Percentiles rank a stretch among this genome's conserved stretches.
Conservation (phyloP, 129 eudicot genomes). For the Artemisia annua region DNA sequence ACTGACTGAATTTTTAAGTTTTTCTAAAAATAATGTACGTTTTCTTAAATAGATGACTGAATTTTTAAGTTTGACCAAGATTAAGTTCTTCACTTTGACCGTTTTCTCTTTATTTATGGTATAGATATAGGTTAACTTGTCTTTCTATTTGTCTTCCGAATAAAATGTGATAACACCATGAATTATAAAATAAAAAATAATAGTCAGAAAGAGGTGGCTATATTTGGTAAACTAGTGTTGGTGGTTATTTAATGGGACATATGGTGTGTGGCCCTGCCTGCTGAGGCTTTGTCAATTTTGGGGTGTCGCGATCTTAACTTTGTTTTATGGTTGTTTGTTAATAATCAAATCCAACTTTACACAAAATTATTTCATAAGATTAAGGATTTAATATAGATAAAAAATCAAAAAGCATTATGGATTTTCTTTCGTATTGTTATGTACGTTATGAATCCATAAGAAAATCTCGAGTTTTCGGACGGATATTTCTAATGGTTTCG, state of each 20-base stretch:
- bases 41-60: too few relatives aligned
- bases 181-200: neutral
- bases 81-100: too few relatives aligned
- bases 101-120: too few relatives aligned
- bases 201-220: constrained; percentile 15
- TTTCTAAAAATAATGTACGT: too few relatives aligned
- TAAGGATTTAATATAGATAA: too few relatives aligned
- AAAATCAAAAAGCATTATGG: neutral
- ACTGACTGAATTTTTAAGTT: too few relatives aligned
- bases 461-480: too few relatives aligned
- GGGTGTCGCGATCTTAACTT: neutral
- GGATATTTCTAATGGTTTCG: neutral
- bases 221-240: constrained; percentile 2
- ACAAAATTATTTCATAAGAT: neutral
- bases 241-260: constrained; percentile 1
- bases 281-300: neutral
- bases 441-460: too few relatives aligned
- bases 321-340: neutral
- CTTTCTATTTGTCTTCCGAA: neutral
- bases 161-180: constrained; percentile 3
- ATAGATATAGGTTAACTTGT: too few relatives aligned
- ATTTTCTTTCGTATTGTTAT: neutral
- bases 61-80: too few relatives aligned
- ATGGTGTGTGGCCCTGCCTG: neutral
- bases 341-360: neutral